Percentiles rank a stretch among this genome's conserved stretches.
Evolutionary conservation across 129 eudicot genomes (phyloP).

Genomic region (Saussurea involucrata): DNA sequence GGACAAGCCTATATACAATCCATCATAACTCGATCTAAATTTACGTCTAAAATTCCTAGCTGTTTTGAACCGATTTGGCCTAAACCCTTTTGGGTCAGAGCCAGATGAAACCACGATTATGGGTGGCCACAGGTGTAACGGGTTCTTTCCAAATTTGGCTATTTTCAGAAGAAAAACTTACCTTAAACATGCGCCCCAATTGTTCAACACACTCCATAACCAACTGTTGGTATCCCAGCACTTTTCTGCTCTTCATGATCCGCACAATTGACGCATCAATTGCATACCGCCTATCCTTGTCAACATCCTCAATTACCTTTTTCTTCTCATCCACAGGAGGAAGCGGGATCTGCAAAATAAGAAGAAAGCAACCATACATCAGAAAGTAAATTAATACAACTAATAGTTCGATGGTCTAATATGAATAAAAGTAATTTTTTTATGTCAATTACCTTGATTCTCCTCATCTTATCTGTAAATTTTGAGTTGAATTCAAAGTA

Average conservation of each 20-base stretch:
- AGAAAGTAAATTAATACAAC: not conserved
- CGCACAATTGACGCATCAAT: conserved; percentile 91
- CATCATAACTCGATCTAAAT: not conserved
- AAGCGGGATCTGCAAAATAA: conserved; percentile 66
- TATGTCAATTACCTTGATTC: conserved; percentile 61
- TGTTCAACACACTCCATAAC: conserved; percentile 96
- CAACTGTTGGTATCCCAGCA: conserved; percentile 81
- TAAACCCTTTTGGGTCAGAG: not conserved
- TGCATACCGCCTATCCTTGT: conserved; percentile 80
- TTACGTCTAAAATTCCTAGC: not conserved
- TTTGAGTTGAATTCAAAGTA: conserved; percentile 73
- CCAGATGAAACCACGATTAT: not conserved
- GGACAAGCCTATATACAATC: not conserved
- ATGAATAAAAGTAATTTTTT: not conserved
- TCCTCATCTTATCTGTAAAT: conserved; percentile 92
- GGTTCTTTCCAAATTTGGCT: not conserved
- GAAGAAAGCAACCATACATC: not conserved
- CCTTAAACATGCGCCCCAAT: conserved; percentile 98
- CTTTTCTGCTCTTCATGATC: conserved; percentile 90
- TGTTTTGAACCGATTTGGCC: not conserved
- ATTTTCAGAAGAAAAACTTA: conserved; percentile 14
- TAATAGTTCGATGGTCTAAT: not conserved
- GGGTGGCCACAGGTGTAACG: not conserved
- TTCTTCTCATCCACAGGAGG: conserved; percentile 97
- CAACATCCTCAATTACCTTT: conserved; percentile 94